Evolutionary conservation across 1,139 yeast genomes (phyloP).

Genomic region (Candida glucosophila): DNA sequence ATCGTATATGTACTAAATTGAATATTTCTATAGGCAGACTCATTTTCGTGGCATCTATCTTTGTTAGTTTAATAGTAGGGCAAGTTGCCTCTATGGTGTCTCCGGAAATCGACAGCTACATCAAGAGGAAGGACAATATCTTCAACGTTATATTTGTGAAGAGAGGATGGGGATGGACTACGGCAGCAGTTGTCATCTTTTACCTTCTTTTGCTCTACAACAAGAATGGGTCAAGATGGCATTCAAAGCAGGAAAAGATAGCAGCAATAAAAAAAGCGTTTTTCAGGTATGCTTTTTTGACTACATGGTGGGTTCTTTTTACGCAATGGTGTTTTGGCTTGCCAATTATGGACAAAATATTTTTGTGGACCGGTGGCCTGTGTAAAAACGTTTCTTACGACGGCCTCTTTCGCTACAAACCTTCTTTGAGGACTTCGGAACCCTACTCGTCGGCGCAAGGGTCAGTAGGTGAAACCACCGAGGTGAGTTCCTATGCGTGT

Average conservation of each 20-base stretch:
- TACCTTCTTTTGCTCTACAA: constrained; percentile 12
- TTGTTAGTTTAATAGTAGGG: no score
- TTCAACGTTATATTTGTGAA: constrained; percentile 73
- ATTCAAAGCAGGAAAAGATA: constrained; percentile 3
- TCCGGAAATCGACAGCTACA: constrained; percentile 47
- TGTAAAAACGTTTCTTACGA: constrained; percentile 34
- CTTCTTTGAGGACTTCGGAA: constrained; percentile 1
- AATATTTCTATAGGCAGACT: no score
- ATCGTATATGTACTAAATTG: no score
- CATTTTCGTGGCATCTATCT: no score
- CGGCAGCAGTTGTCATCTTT: constrained; percentile 24
- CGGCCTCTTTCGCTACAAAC: constrained; percentile 3
- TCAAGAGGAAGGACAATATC: constrained; percentile 55
- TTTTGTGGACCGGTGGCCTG: constrained; percentile 73
- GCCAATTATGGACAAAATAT: constrained; percentile 85
- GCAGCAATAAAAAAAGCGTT: constrained; percentile 14
- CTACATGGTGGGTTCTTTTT: constrained; percentile 74
- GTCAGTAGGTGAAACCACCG: constrained; percentile 11
- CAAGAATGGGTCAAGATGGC: constrained; percentile 7
- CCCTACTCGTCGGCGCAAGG: constrained; percentile 2
- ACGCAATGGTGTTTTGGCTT: constrained; percentile 85
- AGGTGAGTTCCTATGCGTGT: constrained; percentile 45
- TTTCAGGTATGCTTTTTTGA: constrained; percentile 40
- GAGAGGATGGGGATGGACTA: constrained; percentile 92
- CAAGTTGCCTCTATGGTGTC: no score